Evolutionary conservation across 805 yeast species (phyloP).

Genomic region (Metschnikowia orientalis): DNA sequence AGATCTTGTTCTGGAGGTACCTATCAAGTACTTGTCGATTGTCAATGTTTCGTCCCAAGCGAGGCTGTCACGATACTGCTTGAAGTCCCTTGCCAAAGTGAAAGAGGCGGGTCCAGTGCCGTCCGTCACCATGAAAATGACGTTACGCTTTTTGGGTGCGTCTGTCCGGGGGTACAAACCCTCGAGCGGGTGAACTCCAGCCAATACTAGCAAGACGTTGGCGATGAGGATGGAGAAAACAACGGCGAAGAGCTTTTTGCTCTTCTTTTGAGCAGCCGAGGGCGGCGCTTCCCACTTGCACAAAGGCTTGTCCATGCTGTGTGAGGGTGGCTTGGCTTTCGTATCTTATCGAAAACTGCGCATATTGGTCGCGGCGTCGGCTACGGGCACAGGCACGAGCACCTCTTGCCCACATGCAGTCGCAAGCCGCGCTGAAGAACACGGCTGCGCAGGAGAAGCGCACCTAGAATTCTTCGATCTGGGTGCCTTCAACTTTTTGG

Average conservation of each 20-base stretch:
- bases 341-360: too few relatives aligned
- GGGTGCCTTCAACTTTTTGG: slow-evolving; percentile 15
- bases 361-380: too few relatives aligned
- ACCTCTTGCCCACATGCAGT: too few relatives aligned
- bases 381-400: slow-evolving; percentile 1
- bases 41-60: slow-evolving; percentile 51
- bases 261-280: too few relatives aligned
- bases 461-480: slow-evolving; percentile 7
- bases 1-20: slow-evolving; percentile 82
- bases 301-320: neutral
- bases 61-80: slow-evolving; percentile 55
- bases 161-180: neutral
- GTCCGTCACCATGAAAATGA: slow-evolving; percentile 85
- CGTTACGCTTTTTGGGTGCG: slow-evolving; percentile 52
- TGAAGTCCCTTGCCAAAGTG: slow-evolving; percentile 72
- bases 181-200: neutral
- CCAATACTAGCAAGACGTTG: slow-evolving; percentile 2
- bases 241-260: neutral
- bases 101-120: slow-evolving; percentile 95
- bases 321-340: too few relatives aligned
- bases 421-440: neutral
- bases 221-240: slow-evolving; percentile 1
- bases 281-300: too few relatives aligned
- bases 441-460: neutral
- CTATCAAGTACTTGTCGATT: slow-evolving; percentile 69